Conservation (phyloP, 805 yeast genomes). For the Candida methanosorbosa region DNA sequence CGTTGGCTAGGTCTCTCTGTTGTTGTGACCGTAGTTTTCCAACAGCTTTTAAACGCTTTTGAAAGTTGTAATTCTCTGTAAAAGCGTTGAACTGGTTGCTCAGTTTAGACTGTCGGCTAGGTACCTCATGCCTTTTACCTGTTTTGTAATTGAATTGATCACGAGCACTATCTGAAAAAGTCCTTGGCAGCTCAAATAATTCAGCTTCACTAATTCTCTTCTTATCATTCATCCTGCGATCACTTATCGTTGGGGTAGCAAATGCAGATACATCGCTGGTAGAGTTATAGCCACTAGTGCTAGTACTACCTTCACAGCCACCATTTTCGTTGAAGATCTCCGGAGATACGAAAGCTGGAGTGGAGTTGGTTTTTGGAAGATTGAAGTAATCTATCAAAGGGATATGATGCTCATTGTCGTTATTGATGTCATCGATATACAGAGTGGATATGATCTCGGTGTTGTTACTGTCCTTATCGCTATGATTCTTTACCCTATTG, state of each 20-base stretch:
- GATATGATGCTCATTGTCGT: conserved; percentile 2
- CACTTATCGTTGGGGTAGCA: no score
- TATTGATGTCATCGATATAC: not conserved
- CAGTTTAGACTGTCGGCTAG: not conserved
- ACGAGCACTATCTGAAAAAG: conserved; percentile 1
- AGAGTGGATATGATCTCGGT: not conserved
- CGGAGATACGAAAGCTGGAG: no score
- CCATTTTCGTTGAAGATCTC: no score
- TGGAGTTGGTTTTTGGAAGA: no score
- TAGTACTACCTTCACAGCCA: no score
- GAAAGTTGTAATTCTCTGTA: not conserved
- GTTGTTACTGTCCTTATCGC: no score
- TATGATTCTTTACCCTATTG: no score
- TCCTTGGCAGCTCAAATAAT: not conserved
- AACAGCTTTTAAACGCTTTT: not conserved
- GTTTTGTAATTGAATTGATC: conserved; percentile 1
- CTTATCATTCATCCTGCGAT: no score
- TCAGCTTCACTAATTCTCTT: no score
- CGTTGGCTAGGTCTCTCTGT: conserved; percentile 15
- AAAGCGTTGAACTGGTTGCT: not conserved
- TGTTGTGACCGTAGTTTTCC: not conserved
- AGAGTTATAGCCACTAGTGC: no score
- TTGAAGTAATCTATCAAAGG: conserved; percentile 2
- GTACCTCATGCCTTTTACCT: not conserved
- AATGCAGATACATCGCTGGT: no score